Evolutionary conservation across 768 basidiomycete genomes (phyloP), one percentile per base, ranked within the genome.

Genomic region (Panaeolus cyanescens): DNA sequence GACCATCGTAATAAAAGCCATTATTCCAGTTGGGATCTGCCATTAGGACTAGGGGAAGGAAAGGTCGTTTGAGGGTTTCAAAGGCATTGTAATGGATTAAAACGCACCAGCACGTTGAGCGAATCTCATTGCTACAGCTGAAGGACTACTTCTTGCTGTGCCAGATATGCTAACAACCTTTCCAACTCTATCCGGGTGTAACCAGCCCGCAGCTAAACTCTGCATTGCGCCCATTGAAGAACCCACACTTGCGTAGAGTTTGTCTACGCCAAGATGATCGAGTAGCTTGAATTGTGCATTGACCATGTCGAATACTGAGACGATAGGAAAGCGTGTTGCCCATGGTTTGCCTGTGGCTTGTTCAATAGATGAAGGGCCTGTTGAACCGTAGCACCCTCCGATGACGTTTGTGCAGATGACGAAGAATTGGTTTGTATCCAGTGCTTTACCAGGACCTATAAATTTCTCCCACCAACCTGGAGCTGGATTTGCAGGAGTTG

Each of bases 391-490:
- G 78, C 97, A 99, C 0, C 97, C 96, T 1, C 96, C 97, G 39
- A 99, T 81, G 59, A 95, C 95, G 74, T 99, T 99, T 9, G 95
- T 93, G 78, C 97, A 99, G 40, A 99, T 86, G 71, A 99, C 79
- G 75, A 92, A 98, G 80, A 91, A 97, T 58, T 87, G 84, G 70
- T 95, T 80, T 5, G 97, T 99, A 79, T 99, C 97, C 39, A 99
- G 80, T 9, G 96, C 87, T 68, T 91, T 94, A 55, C 93, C 93
- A 4, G 96, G 95, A 0, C 97, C 97, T 65, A 99, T 95, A 76
- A 99, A 99, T 68, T 91, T 90, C 76, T 99, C 93, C 97, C 97
- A 99, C 97, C 97, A 99, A 4, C 97, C 96, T 8, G 91, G 87
- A 0, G 91, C 75, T 1, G 90, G 83, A 67, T 96, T 99, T 3